These are phyloP conservation scores for Aspergillus sclerotioniger DNA, from an alignment of 495 filamentous ascomycete genomes.

Conservation along the genomic window DNA sequence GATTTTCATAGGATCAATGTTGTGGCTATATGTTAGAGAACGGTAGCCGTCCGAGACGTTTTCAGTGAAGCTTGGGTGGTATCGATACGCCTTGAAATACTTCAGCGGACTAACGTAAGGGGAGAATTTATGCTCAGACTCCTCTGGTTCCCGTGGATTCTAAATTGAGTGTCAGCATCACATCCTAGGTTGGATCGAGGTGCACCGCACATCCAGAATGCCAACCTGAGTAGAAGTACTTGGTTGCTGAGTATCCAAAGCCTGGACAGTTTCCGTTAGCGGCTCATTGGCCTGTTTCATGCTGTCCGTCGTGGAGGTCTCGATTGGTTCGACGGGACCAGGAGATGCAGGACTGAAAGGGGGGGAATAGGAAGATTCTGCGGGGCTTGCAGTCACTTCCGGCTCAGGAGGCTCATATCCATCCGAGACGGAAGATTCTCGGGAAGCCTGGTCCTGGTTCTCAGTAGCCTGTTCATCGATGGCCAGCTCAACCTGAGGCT, in stretches of 20 bases:
- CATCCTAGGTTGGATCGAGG: conserved; percentile 13
- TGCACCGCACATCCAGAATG: conserved; percentile 38
- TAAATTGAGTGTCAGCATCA: conserved; percentile 19
- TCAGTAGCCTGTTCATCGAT: conserved; percentile 12
- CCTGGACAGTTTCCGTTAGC: conserved; percentile 35
- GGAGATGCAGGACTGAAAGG: conserved; percentile 35
- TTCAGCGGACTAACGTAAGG: conserved; percentile 83
- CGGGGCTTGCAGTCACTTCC: conserved; percentile 28
- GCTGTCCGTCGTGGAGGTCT: conserved; percentile 19
- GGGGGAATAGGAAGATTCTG: conserved; percentile 36
- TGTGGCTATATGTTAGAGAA: conserved; percentile 90
- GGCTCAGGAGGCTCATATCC: conserved; percentile 62
- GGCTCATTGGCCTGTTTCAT: conserved; percentile 25
- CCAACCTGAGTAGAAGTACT: conserved; percentile 27
- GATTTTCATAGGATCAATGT: conserved; percentile 68
- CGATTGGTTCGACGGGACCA: conserved; percentile 21
- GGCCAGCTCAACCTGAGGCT: conserved; percentile 2
- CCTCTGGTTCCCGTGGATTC: conserved; percentile 22
- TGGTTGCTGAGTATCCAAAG: conserved; percentile 19
- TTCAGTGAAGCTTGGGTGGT: conserved; percentile 71
- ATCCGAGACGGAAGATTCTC: conserved; percentile 44
- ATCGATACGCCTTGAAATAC: conserved; percentile 83
- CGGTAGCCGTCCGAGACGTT: conserved; percentile 72
- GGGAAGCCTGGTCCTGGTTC: conserved; percentile 18
- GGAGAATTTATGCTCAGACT: conserved; percentile 47